phyloP scores from a whole-genome alignment of 2,329 filamentous ascomycete species.

The Penicillium sclerotiorum region DNA sequence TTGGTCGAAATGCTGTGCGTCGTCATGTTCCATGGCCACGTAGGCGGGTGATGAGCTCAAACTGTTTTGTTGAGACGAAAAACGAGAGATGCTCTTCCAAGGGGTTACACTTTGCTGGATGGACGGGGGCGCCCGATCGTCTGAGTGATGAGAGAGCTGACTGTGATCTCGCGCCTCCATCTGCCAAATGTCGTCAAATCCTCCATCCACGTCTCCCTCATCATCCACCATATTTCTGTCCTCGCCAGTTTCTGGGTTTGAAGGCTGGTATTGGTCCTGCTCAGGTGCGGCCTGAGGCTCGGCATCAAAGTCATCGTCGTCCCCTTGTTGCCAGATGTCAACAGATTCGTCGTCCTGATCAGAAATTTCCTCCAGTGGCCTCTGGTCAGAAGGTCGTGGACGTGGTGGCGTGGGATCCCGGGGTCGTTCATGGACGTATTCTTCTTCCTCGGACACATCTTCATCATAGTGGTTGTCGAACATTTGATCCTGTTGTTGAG shows the following conservation, averaged over 20 bases:
- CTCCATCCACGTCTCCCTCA: slow-evolving; percentile 33
- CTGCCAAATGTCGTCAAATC: slow-evolving; percentile 53
- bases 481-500: slow-evolving; percentile 1
- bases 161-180: slow-evolving; percentile 46
- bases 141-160: slow-evolving; percentile 31
- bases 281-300: slow-evolving; percentile 4
- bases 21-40: slow-evolving; percentile 32
- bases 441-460: slow-evolving; percentile 3
- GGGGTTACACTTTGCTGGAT: slow-evolving; percentile 33
- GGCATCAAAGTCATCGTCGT: background rate
- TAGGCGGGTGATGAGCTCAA: slow-evolving; percentile 31
- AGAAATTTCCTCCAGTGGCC: background rate
- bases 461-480: background rate
- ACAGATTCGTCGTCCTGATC: slow-evolving; percentile 15
- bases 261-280: background rate
- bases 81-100: slow-evolving; percentile 32
- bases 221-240: slow-evolving; percentile 21
- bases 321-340: slow-evolving; percentile 19
- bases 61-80: slow-evolving; percentile 24
- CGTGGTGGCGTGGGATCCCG: slow-evolving; percentile 15
- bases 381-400: too few relatives aligned
- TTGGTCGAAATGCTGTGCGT: slow-evolving; percentile 31
- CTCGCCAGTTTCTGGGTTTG: slow-evolving; percentile 12
- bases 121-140: slow-evolving; percentile 22
- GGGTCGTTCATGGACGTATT: background rate